Percentiles rank a stretch among this genome's conserved stretches.
These are phyloP conservation scores for Starmerella asiatica DNA, from an alignment of 805 yeast species.

Conservation along the genomic window DNA sequence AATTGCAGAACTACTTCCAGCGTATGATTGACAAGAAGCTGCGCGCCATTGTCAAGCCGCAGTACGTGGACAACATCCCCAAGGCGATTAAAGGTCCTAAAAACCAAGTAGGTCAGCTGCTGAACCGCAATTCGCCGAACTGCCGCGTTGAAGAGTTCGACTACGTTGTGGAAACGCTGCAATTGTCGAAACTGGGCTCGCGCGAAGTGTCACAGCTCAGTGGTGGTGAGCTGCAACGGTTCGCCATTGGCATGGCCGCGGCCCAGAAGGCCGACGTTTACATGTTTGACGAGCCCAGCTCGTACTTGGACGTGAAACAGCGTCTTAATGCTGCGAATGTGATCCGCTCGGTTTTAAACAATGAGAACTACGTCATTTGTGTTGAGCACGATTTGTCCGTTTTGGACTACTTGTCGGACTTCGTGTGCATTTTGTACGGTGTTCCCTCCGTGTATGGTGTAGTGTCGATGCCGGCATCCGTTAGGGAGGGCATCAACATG, in stretches of 20 bases:
- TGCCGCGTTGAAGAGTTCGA: slow-evolving; percentile 49
- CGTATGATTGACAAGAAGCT: slow-evolving; percentile 86
- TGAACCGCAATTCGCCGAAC: slow-evolving; percentile 56
- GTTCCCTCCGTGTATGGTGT: slow-evolving; percentile 98
- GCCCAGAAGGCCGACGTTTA: slow-evolving; percentile 89
- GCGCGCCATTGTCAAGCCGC: slow-evolving; percentile 96
- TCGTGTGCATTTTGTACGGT: slow-evolving; percentile 92
- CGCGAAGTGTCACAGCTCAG: slow-evolving; percentile 85
- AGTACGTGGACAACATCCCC: slow-evolving; percentile 95
- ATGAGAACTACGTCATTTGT: slow-evolving; percentile 74
- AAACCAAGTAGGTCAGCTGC: slow-evolving; percentile 64
- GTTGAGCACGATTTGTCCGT: slow-evolving; percentile 99
- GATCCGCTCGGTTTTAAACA: slow-evolving; percentile 69
- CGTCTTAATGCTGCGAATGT: slow-evolving; percentile 94
- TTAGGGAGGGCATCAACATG: slow-evolving; percentile 97
- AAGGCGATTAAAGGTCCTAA: slow-evolving; percentile 88
- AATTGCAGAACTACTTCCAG: slow-evolving; percentile 89
- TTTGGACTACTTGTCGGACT: slow-evolving; percentile 91
- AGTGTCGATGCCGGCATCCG: slow-evolving; percentile 90
- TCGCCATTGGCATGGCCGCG: slow-evolving; percentile 95
- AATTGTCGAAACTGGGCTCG: slow-evolving; percentile 57
- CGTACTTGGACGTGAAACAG: slow-evolving; percentile 95
- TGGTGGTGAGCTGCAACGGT: slow-evolving; percentile 98
- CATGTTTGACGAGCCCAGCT: slow-evolving; percentile 99
- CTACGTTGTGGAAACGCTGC: slow-evolving; percentile 53